Evolutionary conservation across 78 protist genomes (phyloP), one percentile per base, ranked within the genome.

Genomic region (Pelomyxa schiedti): DNA sequence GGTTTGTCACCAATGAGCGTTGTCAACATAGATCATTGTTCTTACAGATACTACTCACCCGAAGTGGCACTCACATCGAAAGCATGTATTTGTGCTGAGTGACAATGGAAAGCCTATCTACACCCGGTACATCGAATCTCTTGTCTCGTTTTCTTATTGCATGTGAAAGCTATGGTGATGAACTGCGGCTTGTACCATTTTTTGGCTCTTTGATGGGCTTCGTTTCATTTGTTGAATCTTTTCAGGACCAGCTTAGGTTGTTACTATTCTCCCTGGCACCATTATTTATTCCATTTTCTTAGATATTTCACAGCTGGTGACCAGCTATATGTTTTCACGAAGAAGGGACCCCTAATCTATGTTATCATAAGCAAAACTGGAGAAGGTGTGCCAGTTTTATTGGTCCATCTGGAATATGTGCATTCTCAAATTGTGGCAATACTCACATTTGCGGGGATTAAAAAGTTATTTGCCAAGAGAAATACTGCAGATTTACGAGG

Each of bases 21-120:
- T n/a, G n/a, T n/a, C n/a, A n/a, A n/a, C n/a, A n/a, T n/a, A n/a
- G n/a, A n/a, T n/a, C n/a, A n/a, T n/a, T n/a, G n/a, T n/a, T n/a
- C n/a, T n/a, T n/a, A n/a, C n/a, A n/a, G n/a, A n/a, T n/a, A n/a
- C n/a, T n/a, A n/a, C n/a, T n/a, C n/a, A n/a, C n/a, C n/a, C 58
- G 58, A 16, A 72, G 35, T 74, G 78, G 78, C 7, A 30, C 30
- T n/a, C 9, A 4, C 69, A 52, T 37, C 38, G 40, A 52, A 74
- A 74, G 42, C 78, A 74, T 69, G 2, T 74, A 1, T 74, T 74
- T n/a, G 36, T 74, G 30, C 78, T 74, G 35, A 74, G 68, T 37
- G 64, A 32, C 41, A 43, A 68, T 1, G 78, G 78, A 9, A 74
- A 74, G 78, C 78, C 78, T 1, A 52, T 74, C 2, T 74, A 74